Base-by-base conservation (phyloP, 2,329 filamentous ascomycete species). In the Colletotrichum sansevieriae region DNA sequence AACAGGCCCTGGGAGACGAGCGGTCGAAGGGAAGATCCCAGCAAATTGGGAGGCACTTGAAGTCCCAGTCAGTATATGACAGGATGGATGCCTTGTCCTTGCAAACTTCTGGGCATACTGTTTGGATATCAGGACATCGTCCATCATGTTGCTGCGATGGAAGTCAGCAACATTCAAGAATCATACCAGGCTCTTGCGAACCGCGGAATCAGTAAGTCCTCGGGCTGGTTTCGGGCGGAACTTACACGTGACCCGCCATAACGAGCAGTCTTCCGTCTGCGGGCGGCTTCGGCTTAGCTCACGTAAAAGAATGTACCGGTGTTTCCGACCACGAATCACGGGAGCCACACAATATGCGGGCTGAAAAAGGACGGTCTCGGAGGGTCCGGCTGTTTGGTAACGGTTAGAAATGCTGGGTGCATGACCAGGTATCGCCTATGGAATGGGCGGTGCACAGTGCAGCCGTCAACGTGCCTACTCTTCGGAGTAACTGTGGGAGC, bases 51-150 rank as follows among this genome's bases (percentile, higher is more conserved):
- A 9, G 78, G 74, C 49, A 78, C 77, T 78, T 57, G 20, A 6
- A 25, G 51, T 41, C n/a, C 35, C 15, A 22, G 35, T 70, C 41
- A 73, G 67, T 39, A 44, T 15, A 39, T 39, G 37, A 1, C 3
- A 15, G n/a, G 33, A 20, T 29, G 29, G 3, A 18, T 18, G 18
- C 18, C 18, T 18, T 18, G 18, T 18, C 18, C 29, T 29, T 29
- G 25, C 15, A n/a, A 13, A n/a, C 3, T 56, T 2, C 44, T n/a
- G 13, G 5, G 73, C 75, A 54, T 56, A 78, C 18, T 18, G 18
- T 18, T 79, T 80, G 2, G 76, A 77, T 66, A 81, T 79, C n/a
- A 80, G 75, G 72, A 77, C 79, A 74, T 81, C 78, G 73, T 81
- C 78, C 79, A 81, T 81, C 78, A 81, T 79, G 64, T 80, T 80